Evolutionary conservation across 202 grass and related monocot genomes (phyloP).

Genomic region (Zoysia matrella): DNA sequence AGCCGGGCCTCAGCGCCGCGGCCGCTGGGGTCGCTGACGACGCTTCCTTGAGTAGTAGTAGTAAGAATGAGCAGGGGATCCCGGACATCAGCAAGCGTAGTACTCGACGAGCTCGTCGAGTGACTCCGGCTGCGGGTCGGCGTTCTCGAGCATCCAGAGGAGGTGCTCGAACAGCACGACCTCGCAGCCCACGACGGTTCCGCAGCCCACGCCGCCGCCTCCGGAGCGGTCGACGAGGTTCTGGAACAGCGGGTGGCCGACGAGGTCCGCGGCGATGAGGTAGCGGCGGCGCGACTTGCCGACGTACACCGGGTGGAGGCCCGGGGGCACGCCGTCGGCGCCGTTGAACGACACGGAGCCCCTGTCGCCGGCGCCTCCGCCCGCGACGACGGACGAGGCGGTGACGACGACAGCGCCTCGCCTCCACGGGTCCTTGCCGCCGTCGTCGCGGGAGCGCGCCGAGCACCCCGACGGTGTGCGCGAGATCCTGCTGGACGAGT

Average conservation of each 20-base stretch:
- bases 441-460: too few relatives aligned
- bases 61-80: background rate
- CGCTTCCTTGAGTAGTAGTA: background rate
- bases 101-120: conserved; percentile 38
- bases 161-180: conserved; percentile 97
- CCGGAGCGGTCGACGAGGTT: conserved; percentile 79
- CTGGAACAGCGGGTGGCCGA: conserved; percentile 82
- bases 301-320: too few relatives aligned
- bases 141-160: conserved; percentile 98
- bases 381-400: too few relatives aligned
- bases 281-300: too few relatives aligned
- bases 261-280: background rate
- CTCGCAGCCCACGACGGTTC: conserved; percentile 80
- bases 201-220: conserved; percentile 22
- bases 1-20: background rate
- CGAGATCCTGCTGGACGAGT: too few relatives aligned
- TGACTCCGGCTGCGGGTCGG: conserved; percentile 83
- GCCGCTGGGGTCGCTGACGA: background rate
- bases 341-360: too few relatives aligned
- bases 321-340: too few relatives aligned
- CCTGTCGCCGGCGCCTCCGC: too few relatives aligned
- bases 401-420: too few relatives aligned
- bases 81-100: conserved; percentile 72
- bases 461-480: too few relatives aligned
- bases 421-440: too few relatives aligned